A percentile compares a stretch with the other conserved stretches of the same genome.
phyloP scores from a whole-genome alignment of 192 early-diverging fungal genomes.

The Oehlia diaphana region DNA sequence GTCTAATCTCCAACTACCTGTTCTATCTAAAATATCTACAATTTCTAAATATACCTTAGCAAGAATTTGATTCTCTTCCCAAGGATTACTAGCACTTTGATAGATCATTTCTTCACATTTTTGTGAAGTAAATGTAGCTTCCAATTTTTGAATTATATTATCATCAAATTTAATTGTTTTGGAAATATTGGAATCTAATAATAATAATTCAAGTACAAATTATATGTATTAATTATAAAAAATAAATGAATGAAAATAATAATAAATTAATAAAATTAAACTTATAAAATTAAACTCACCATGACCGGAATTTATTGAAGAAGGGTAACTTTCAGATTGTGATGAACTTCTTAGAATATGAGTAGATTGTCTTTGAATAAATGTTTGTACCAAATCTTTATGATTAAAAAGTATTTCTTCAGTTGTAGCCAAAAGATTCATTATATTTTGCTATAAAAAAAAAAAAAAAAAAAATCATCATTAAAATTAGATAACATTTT shows the following conservation, averaged over 20 bases:
- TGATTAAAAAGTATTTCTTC: slow-evolving; percentile 30
- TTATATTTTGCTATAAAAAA: slow-evolving; percentile 21
- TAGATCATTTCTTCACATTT: slow-evolving; percentile 22
- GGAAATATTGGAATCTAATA: background rate
- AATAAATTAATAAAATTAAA: no score
- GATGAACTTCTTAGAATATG: background rate
- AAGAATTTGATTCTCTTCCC: slow-evolving; percentile 16
- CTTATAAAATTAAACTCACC: background rate
- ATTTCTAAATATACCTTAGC: slow-evolving; percentile 14
- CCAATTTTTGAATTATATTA: slow-evolving; percentile 12
- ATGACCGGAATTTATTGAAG: slow-evolving; percentile 1
- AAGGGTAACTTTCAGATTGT: slow-evolving; percentile 13
- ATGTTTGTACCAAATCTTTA: slow-evolving; percentile 16
- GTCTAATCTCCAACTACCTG: slow-evolving; percentile 26
- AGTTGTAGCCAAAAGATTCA: background rate
- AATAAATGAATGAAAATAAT: no score
- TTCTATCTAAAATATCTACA: slow-evolving; percentile 23
- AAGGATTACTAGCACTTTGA: slow-evolving; percentile 31
- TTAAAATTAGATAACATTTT: no score
- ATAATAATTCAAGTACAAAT: no score
- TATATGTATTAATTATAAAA: no score
- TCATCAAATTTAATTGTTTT: slow-evolving; percentile 1
- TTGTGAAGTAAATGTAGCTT: background rate
- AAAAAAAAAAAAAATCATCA: background rate
- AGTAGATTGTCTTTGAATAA: background rate